Percentiles rank a stretch among this genome's conserved stretches.
Evolutionary conservation across 1,284 basidiomycete genomes (phyloP).

Genomic region (Porodaedalea pini): DNA sequence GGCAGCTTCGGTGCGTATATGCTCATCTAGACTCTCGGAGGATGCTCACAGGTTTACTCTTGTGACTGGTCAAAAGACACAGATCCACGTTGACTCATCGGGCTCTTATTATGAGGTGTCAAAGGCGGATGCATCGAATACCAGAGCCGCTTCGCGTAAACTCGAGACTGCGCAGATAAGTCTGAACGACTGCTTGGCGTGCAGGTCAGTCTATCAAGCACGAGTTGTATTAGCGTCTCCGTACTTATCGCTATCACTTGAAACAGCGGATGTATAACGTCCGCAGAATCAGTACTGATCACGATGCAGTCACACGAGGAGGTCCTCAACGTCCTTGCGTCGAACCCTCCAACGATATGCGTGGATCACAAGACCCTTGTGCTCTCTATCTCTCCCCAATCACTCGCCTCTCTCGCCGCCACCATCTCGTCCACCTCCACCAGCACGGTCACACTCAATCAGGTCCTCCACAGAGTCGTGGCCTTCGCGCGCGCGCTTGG

Average conservation of each 20-base stretch:
- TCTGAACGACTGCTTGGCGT: slow-evolving; percentile 92
- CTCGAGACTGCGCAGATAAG: slow-evolving; percentile 93
- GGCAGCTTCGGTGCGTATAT: slow-evolving; percentile 52
- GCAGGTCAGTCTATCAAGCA: slow-evolving; percentile 54
- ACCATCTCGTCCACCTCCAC: slow-evolving; percentile 50
- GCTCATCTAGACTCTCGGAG: slow-evolving; percentile 8
- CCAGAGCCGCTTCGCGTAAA: slow-evolving; percentile 41
- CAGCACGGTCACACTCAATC: slow-evolving; percentile 49
- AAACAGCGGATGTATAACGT: slow-evolving; percentile 97
- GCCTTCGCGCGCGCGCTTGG: slow-evolving; percentile 61
- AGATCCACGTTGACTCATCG: slow-evolving; percentile 81
- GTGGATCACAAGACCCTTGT: slow-evolving; percentile 59
- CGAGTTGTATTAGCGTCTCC: not conserved
- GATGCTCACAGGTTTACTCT: not conserved
- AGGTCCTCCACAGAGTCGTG: slow-evolving; percentile 66
- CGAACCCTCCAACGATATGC: slow-evolving; percentile 44
- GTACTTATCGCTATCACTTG: slow-evolving; percentile 16
- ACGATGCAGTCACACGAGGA: slow-evolving; percentile 96
- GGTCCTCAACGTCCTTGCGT: slow-evolving; percentile 72
- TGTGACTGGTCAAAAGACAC: slow-evolving; percentile 54
- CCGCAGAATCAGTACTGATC: slow-evolving; percentile 95
- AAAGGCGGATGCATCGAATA: slow-evolving; percentile 25
- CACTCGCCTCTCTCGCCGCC: slow-evolving; percentile 84
- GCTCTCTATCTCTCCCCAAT: slow-evolving; percentile 89
- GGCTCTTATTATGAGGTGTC: slow-evolving; percentile 80